Evolutionary conservation across 371 early-diverging fungal species (phyloP).

Genomic region (Mortierella sp.): DNA sequence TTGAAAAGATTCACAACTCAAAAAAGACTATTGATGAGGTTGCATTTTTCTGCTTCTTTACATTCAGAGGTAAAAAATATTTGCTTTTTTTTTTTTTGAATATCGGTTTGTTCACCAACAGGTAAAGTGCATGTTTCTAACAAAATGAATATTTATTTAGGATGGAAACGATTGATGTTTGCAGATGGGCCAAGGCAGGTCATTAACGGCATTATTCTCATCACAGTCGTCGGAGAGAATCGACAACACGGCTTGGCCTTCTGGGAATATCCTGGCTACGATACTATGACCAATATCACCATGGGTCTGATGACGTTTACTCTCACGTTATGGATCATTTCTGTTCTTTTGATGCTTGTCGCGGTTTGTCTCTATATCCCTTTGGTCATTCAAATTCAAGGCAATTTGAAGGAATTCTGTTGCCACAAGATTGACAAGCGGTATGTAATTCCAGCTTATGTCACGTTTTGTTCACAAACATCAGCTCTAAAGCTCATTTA

Average conservation of each 20-base stretch:
- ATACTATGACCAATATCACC: constrained; percentile 8
- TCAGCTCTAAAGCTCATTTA: not conserved
- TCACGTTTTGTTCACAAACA: not conserved
- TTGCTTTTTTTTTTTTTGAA: not conserved
- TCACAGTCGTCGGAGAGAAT: constrained; percentile 8
- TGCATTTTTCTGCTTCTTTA: constrained; percentile 90
- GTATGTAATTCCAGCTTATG: constrained; percentile 41
- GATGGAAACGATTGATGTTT: constrained; percentile 89
- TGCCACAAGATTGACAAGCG: constrained; percentile 93
- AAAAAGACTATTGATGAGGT: constrained; percentile 74
- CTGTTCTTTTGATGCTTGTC: constrained; percentile 61
- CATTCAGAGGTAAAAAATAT: constrained; percentile 74
- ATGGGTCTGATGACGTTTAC: constrained; percentile 49
- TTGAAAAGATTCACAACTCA: constrained; percentile 76
- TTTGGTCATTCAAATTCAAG: constrained; percentile 81
- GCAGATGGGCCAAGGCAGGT: constrained; percentile 90
- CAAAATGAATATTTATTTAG: constrained; percentile 26
- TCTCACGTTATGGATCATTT: constrained; percentile 57
- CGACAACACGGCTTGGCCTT: not conserved
- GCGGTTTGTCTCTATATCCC: constrained; percentile 85
- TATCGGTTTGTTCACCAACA: not conserved
- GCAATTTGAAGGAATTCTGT: constrained; percentile 93
- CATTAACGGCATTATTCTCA: constrained; percentile 63
- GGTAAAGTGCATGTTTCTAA: not conserved
- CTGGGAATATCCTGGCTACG: not conserved